Evolutionary conservation across 2,329 filamentous ascomycete genomes (phyloP).

Genomic region (Thelonectria olida): DNA sequence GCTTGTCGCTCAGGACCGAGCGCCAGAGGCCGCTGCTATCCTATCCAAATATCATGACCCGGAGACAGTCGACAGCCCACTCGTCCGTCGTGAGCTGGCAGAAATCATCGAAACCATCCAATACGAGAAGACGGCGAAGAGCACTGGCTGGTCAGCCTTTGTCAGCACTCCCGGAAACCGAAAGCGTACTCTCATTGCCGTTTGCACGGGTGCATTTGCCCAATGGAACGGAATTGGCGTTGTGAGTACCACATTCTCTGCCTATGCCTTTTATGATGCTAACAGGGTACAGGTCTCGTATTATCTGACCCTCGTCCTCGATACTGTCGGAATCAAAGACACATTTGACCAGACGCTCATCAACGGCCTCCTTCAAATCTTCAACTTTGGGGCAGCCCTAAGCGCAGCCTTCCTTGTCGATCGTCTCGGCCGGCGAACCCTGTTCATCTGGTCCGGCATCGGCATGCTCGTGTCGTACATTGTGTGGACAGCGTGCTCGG

Average conservation of each 20-base stretch:
- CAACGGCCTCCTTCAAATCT: conserved; percentile 53
- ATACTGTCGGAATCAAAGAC: conserved; percentile 50
- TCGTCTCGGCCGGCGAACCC: conserved; percentile 51
- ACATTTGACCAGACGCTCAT: conserved; percentile 51
- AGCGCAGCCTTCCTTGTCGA: conserved; percentile 51
- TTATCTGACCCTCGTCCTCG: conserved; percentile 50
- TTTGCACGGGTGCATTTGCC: conserved; percentile 40
- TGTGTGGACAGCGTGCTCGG: conserved; percentile 51
- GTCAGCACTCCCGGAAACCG: conserved; percentile 47
- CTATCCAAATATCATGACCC: conserved; percentile 55
- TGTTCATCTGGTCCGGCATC: conserved; percentile 49
- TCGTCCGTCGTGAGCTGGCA: conserved; percentile 49
- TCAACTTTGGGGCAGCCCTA: conserved; percentile 49
- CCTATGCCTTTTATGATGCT: not conserved
- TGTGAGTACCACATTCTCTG: conserved; percentile 5
- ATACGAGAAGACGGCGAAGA: conserved; percentile 38
- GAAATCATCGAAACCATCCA: conserved; percentile 50
- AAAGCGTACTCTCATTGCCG: conserved; percentile 41
- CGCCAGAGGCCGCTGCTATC: conserved; percentile 58
- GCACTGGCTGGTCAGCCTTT: conserved; percentile 44
- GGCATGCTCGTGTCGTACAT: conserved; percentile 50
- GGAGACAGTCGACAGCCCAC: conserved; percentile 47
- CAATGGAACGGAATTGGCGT: conserved; percentile 45
- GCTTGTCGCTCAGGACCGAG: conserved; percentile 56
- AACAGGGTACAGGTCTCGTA: conserved; percentile 40